Conservation (phyloP, 306 rosid genomes). For the Cicer pinnatifidum region DNA sequence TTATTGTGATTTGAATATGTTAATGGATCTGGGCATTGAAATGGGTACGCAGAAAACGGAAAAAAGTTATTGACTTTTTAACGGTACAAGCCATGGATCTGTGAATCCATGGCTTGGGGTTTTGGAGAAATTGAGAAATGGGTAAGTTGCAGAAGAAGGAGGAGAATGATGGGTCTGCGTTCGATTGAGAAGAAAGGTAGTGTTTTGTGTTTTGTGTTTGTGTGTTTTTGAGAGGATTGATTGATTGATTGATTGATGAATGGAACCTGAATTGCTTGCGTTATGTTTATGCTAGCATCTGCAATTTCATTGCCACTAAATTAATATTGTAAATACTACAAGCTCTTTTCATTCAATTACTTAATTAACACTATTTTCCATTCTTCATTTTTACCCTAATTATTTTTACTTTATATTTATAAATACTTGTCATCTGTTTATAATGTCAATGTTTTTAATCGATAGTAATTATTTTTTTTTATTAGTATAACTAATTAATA, state of each 20-base stretch:
- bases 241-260: slow-evolving; percentile 33
- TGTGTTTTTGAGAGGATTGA: slow-evolving; percentile 47
- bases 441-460: too few relatives aligned
- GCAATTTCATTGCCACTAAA: background rate
- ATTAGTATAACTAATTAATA: too few relatives aligned
- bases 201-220: background rate
- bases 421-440: too few relatives aligned
- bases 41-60: slow-evolving; percentile 6
- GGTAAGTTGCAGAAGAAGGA: background rate
- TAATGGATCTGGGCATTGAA: slow-evolving; percentile 54
- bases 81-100: slow-evolving; percentile 70
- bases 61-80: slow-evolving; percentile 29
- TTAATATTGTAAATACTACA: too few relatives aligned
- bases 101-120: slow-evolving; percentile 58
- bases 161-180: slow-evolving; percentile 36
- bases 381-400: too few relatives aligned
- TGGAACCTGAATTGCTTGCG: slow-evolving; percentile 45
- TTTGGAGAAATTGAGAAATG: slow-evolving; percentile 33
- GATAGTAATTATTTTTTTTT: too few relatives aligned
- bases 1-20: background rate
- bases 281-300: slow-evolving; percentile 40
- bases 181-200: slow-evolving; percentile 45
- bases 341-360: too few relatives aligned
- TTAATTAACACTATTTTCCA: too few relatives aligned
- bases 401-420: too few relatives aligned